Evolutionary conservation across 257 asterid species (phyloP).

Genomic region (Petunia axillaris): DNA sequence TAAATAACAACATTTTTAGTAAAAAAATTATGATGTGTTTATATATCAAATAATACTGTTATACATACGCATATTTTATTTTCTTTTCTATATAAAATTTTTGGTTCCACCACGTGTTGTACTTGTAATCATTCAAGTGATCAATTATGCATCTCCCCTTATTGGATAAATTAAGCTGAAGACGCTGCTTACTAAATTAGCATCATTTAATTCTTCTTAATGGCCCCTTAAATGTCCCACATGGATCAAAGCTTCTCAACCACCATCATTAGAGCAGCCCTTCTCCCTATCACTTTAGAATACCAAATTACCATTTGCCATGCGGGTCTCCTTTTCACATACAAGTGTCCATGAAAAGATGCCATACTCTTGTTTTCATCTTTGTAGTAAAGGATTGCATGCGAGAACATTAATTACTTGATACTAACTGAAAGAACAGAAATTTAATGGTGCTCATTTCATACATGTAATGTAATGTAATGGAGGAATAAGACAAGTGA

Average conservation of each 20-base stretch:
- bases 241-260: not conserved
- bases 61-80: too few relatives aligned
- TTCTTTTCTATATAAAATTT: too few relatives aligned
- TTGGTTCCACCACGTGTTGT: too few relatives aligned
- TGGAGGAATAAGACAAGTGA: too few relatives aligned
- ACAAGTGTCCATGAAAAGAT: not conserved
- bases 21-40: too few relatives aligned
- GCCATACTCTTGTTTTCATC: not conserved
- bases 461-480: too few relatives aligned
- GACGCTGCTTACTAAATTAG: not conserved
- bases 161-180: not conserved
- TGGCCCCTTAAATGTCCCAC: conserved; percentile 7
- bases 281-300: not conserved
- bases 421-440: too few relatives aligned
- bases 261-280: not conserved
- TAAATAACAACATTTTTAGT: too few relatives aligned
- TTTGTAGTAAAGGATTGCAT: not conserved
- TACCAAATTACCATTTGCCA: not conserved
- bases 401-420: too few relatives aligned
- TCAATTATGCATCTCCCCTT: not conserved
- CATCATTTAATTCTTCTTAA: not conserved
- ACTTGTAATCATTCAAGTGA: not conserved
- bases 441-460: too few relatives aligned
- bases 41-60: too few relatives aligned
- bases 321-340: not conserved